Evolutionary conservation across 2,329 filamentous ascomycete species (phyloP).

Genomic region (Penicillium sp.): DNA sequence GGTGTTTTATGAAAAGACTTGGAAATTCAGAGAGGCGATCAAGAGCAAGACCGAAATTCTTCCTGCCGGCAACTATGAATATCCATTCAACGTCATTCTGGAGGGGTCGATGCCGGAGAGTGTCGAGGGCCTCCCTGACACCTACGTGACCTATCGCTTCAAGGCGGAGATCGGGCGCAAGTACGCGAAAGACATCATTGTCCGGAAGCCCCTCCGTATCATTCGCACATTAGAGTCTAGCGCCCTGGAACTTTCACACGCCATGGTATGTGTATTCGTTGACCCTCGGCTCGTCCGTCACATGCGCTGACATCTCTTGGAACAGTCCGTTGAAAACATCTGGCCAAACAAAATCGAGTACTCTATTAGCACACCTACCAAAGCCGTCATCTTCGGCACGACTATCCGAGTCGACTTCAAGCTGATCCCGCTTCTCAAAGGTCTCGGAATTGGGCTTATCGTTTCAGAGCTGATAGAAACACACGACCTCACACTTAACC

Average conservation of each 20-base stretch:
- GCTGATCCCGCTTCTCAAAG: constrained; percentile 86
- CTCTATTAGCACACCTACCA: constrained; percentile 88
- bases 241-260: constrained; percentile 78
- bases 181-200: constrained; percentile 82
- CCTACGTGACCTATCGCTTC: constrained; percentile 85
- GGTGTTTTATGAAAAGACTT: constrained; percentile 70
- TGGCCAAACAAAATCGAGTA: constrained; percentile 99
- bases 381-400: constrained; percentile 94
- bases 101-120: constrained; percentile 76
- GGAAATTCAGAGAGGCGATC: constrained; percentile 67
- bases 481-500: constrained; percentile 66
- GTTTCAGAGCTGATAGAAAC: constrained; percentile 79
- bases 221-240: constrained; percentile 78
- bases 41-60: constrained; percentile 61
- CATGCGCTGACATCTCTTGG: constrained; percentile 23
- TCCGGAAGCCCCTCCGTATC: constrained; percentile 77
- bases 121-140: constrained; percentile 85
- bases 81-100: constrained; percentile 77
- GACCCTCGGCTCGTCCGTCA: background rate
- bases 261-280: constrained; percentile 64
- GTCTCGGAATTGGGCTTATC: constrained; percentile 81
- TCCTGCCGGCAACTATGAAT: constrained; percentile 79
- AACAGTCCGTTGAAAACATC: constrained; percentile 82
- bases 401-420: constrained; percentile 81
- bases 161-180: constrained; percentile 92